These are phyloP conservation scores for Populus trichocarpa DNA, from an alignment of 441 rosid genomes.

Conservation along the genomic window DNA sequence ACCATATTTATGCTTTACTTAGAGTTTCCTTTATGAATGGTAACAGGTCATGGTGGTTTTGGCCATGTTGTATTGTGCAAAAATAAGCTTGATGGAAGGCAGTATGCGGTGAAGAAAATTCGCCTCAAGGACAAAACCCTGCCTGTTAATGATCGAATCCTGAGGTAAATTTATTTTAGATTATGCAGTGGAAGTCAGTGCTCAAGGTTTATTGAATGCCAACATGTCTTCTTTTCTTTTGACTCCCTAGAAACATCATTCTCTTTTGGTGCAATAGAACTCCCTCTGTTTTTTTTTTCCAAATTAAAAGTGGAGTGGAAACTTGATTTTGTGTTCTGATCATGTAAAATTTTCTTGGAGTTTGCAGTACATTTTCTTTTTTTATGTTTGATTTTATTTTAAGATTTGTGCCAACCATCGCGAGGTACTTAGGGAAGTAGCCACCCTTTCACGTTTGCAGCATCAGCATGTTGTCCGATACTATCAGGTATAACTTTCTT, in stretches of 20 bases:
- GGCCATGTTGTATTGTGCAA: slow-evolving; percentile 94
- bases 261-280: neutral
- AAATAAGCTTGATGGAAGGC: slow-evolving; percentile 98
- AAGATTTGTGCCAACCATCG: slow-evolving; percentile 24
- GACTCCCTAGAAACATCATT: neutral
- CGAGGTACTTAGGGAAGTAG: slow-evolving; percentile 84
- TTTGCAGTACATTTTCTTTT: slow-evolving; percentile 13
- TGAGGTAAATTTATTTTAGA: slow-evolving; percentile 52
- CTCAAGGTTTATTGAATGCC: neutral
- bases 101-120: slow-evolving; percentile 96
- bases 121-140: slow-evolving; percentile 85
- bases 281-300: neutral
- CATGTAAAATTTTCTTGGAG: slow-evolving; percentile 5
- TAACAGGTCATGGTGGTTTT: slow-evolving; percentile 93
- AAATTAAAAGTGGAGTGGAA: neutral
- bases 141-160: slow-evolving; percentile 70
- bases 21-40: slow-evolving; percentile 18
- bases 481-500: slow-evolving; percentile 69
- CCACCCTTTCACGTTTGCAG: slow-evolving; percentile 95
- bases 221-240: neutral
- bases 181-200: slow-evolving; percentile 5
- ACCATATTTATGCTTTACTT: slow-evolving; percentile 8
- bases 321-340: slow-evolving; percentile 1
- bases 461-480: slow-evolving; percentile 99
- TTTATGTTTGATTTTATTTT: slow-evolving; percentile 5